A percentile compares a stretch with the other conserved stretches of the same genome.
phyloP scores from a whole-genome alignment of 495 filamentous ascomycete genomes.

The Thermothielavioides terrestris region DNA sequence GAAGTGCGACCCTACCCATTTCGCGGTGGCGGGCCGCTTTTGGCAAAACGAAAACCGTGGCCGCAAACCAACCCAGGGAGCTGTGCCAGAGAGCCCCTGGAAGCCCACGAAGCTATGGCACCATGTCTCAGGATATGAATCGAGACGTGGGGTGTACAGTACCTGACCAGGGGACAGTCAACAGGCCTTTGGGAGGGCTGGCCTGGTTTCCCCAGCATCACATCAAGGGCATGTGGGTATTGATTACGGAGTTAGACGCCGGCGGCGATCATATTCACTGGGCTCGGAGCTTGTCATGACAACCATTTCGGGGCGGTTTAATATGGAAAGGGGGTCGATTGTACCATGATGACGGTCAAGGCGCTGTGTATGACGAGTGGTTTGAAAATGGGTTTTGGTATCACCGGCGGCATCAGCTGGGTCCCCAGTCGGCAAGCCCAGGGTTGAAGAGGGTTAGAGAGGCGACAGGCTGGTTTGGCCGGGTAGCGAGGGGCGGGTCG shows the following conservation, averaged over 20 bases:
- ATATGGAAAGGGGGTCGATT: not conserved
- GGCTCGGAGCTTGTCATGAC: slow-evolving; percentile 20
- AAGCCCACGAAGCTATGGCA: not conserved
- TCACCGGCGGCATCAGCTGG: slow-evolving; percentile 6
- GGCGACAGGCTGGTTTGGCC: not conserved
- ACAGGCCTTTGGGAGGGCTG: not conserved
- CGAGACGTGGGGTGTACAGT: not conserved
- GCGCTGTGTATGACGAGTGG: slow-evolving; percentile 13
- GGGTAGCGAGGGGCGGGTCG: not conserved
- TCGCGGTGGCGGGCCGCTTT: no score
- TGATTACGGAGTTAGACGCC: slow-evolving; percentile 29
- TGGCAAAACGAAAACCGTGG: no score
- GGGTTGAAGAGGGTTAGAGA: not conserved
- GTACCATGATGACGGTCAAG: slow-evolving; percentile 10
- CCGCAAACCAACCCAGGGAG: not conserved
- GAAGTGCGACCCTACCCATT: no score
- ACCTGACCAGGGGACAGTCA: not conserved
- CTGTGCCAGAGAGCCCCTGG: not conserved
- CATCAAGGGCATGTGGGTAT: slow-evolving; percentile 26
- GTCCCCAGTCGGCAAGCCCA: not conserved
- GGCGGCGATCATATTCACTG: slow-evolving; percentile 19
- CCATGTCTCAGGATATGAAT: not conserved
- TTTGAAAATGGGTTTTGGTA: slow-evolving; percentile 1
- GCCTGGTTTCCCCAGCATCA: slow-evolving; percentile 6
- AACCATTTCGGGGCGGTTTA: no score